Base-by-base conservation (phyloP, 192 early-diverging fungal genomes). In the Ambispora gerdemannii region DNA sequence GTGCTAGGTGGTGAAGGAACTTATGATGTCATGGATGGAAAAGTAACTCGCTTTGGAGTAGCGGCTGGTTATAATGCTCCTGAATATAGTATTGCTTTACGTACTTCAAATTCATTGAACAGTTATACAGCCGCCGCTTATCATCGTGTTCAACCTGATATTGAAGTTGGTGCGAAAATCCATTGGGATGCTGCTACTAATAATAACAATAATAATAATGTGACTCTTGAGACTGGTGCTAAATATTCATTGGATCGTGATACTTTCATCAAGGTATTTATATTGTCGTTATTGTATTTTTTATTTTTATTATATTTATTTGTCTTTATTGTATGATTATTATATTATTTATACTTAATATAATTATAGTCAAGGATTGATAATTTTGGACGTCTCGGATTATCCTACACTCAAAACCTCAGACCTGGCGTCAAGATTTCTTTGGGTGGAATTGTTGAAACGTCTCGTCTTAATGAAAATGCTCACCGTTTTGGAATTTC, bases 111-210 rank as follows among this genome's bases (percentile, higher is more conserved):
- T 90, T 90, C 90, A 34, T 86, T 98, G 76, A 86, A 83, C 84
- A 74, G 87, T 75, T 95, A 93, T 84, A 82, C 95, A 72, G 91
- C 94, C 60, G 91, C 95, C 11, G 96, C 96, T 92, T 97, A 91
- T 91, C 97, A 99, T 86, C 92, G 92, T 72, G 92, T 99, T 66
- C 92, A 85, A 77, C 61, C 84, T 69, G 86, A 90, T 60, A 88
- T 98, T 75, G 95, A 99, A 83, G 95, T 95, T 69, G 95, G 94
- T 79, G 96, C 90, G 68, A 91, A 91, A 76, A 95, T 96, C 64
- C 83, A 89, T 72, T 99, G 93, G 89, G 88, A 92, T 75, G 86
- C 86, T 75, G 78, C 86, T 56, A 76, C 77, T 58, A 75, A 81
- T 70, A 91, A 93, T 75, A 77, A 78, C 32, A 76, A 78, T 58